Conservation (phyloP, 2,329 filamentous ascomycete species). For the Diaporthe citrichinensis region DNA sequence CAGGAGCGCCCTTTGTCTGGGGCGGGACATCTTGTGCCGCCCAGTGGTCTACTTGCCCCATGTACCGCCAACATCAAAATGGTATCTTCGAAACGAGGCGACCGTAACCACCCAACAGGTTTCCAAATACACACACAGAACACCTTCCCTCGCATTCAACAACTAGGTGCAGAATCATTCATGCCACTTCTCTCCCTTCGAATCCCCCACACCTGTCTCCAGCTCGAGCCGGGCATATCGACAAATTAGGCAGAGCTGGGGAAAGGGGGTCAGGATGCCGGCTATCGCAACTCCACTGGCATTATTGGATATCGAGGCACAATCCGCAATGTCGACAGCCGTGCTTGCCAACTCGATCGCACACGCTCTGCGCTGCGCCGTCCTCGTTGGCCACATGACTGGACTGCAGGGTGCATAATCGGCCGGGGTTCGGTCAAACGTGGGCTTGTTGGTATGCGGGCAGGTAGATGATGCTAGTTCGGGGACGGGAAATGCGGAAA, state of each 20-base stretch:
- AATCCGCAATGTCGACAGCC: conserved; percentile 17
- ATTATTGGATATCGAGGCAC: conserved; percentile 25
- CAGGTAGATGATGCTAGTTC: conserved; percentile 20
- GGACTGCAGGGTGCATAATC: conserved; percentile 9
- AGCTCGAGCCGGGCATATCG: conserved; percentile 2
- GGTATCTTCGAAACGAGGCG: conserved; percentile 29
- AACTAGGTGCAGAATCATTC: background rate
- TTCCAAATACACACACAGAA: conserved; percentile 27
- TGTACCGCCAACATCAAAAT: conserved; percentile 32
- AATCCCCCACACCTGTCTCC: background rate
- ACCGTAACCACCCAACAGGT: conserved; percentile 9
- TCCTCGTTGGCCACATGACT: conserved; percentile 26
- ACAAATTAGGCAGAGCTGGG: conserved; percentile 8
- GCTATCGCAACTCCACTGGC: conserved; percentile 18
- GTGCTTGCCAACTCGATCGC: conserved; percentile 25
- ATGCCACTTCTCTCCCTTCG: background rate
- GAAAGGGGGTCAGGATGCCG: conserved; percentile 4
- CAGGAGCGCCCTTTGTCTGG: background rate
- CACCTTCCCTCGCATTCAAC: conserved; percentile 22
- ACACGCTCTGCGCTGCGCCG: conserved; percentile 25
- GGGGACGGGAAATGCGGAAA: conserved; percentile 14
- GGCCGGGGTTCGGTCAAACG: conserved; percentile 24
- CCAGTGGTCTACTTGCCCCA: conserved; percentile 14
- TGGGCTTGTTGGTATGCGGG: conserved; percentile 9
- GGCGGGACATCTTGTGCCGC: background rate